phyloP scores from a whole-genome alignment of 306 rosid species.

The Luffa acutangula region DNA sequence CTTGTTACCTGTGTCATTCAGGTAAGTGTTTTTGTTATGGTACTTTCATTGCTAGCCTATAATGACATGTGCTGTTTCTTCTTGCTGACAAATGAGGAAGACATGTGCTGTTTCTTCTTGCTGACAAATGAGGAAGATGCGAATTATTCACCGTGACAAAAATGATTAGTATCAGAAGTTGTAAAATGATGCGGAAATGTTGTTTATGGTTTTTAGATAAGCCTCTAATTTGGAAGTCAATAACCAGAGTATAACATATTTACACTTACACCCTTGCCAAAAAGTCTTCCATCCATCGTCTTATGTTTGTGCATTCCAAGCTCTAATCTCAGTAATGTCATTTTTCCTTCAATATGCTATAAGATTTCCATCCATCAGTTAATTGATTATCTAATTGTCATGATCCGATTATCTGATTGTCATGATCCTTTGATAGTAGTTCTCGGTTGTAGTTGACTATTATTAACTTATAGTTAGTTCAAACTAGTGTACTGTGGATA shows the following conservation, averaged over 20 bases:
- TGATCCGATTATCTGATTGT: too few relatives aligned
- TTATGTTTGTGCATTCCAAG: not conserved
- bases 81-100: not conserved
- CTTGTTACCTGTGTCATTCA: constrained; percentile 84
- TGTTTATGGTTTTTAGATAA: not conserved
- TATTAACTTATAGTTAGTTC: not conserved
- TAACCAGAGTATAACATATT: not conserved
- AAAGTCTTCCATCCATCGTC: not conserved
- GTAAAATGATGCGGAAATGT: not conserved
- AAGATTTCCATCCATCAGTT: not conserved
- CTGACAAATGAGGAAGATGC: not conserved
- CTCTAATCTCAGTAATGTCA: not conserved
- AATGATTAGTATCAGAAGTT: not conserved
- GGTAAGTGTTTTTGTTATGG: not conserved
- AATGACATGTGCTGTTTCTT: not conserved
- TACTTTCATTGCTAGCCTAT: not conserved
- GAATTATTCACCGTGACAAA: not conserved
- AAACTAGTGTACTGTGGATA: not conserved
- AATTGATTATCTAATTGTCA: not conserved
- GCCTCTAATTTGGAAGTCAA: not conserved
- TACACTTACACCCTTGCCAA: not conserved
- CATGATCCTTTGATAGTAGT: not conserved
- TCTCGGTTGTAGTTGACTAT: not conserved
- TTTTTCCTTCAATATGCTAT: not conserved
- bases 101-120: not conserved